These are phyloP conservation scores for Funneliformis geosporum DNA, from an alignment of 192 early-diverging fungal species.

Conservation along the genomic window DNA sequence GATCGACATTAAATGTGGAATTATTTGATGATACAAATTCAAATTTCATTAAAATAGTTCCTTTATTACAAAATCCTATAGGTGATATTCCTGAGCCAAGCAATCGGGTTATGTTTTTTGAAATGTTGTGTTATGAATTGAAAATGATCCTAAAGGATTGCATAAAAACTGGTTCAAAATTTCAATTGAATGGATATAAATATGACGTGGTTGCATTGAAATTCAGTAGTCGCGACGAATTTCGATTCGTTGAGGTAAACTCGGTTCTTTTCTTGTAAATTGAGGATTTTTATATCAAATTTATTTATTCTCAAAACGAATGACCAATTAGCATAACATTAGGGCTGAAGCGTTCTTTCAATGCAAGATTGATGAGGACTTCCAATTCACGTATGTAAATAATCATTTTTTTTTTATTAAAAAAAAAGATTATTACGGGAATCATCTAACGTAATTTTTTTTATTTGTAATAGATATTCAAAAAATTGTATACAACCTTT, in stretches of 20 bases:
- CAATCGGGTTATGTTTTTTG: neutral
- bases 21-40: neutral
- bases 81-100: neutral
- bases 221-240: neutral
- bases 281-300: neutral
- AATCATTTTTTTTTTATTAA: no score
- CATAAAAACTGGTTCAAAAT: neutral
- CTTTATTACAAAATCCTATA: neutral
- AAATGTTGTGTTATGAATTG: neutral
- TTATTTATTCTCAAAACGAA: no score
- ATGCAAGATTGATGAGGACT: neutral
- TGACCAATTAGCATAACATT: neutral
- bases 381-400: neutral
- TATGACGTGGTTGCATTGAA: neutral
- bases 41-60: neutral
- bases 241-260: neutral
- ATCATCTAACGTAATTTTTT: neutral
- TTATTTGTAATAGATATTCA: neutral
- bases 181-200: neutral
- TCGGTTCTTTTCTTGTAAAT: neutral
- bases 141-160: neutral
- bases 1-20: neutral
- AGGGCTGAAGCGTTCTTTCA: neutral
- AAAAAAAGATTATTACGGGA: neutral
- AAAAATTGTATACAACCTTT: neutral